Percentiles rank a stretch among this genome's conserved stretches.
Conservation (phyloP, 1,284 basidiomycete genomes). For the Ustanciosporium gigantosporum region DNA sequence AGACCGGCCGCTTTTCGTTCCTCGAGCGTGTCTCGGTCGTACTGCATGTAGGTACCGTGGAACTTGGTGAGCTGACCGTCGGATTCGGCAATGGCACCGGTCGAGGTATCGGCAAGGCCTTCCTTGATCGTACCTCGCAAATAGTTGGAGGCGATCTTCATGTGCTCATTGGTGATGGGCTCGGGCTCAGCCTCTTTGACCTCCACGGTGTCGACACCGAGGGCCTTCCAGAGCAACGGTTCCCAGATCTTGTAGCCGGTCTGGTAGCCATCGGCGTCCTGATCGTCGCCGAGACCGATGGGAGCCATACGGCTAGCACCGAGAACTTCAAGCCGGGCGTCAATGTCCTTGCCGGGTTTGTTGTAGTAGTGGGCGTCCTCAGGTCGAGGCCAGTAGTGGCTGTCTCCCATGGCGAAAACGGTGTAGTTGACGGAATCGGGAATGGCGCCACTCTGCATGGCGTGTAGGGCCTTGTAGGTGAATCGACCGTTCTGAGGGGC, state of each 20-base stretch:
- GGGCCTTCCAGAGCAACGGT: constrained; percentile 85
- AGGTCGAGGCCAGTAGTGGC: constrained; percentile 96
- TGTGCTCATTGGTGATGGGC: constrained; percentile 98
- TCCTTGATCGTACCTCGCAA: constrained; percentile 90
- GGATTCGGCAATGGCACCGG: constrained; percentile 83
- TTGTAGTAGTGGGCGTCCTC: constrained; percentile 98
- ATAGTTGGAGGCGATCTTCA: constrained; percentile 95
- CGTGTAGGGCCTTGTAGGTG: constrained; percentile 77
- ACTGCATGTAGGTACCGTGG: constrained; percentile 74
- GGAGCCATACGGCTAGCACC: constrained; percentile 51
- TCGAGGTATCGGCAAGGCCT: constrained; percentile 82
- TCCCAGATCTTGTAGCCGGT: constrained; percentile 98
- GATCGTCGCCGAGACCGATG: constrained; percentile 87
- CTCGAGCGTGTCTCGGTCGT: constrained; percentile 96
- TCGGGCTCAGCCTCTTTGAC: constrained; percentile 91
- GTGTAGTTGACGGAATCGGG: constrained; percentile 61
- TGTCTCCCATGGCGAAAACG: constrained; percentile 96
- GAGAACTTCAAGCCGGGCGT: constrained; percentile 66
- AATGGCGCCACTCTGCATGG: constrained; percentile 59
- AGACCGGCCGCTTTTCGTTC: constrained; percentile 89
- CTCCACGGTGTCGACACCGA: constrained; percentile 88
- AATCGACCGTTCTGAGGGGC: constrained; percentile 93
- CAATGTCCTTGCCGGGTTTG: constrained; percentile 90
- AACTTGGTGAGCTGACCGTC: constrained; percentile 98
- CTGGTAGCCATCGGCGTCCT: constrained; percentile 92